Conservation (phyloP, 768 basidiomycete species). For the Auriscalpium microsporum region DNA sequence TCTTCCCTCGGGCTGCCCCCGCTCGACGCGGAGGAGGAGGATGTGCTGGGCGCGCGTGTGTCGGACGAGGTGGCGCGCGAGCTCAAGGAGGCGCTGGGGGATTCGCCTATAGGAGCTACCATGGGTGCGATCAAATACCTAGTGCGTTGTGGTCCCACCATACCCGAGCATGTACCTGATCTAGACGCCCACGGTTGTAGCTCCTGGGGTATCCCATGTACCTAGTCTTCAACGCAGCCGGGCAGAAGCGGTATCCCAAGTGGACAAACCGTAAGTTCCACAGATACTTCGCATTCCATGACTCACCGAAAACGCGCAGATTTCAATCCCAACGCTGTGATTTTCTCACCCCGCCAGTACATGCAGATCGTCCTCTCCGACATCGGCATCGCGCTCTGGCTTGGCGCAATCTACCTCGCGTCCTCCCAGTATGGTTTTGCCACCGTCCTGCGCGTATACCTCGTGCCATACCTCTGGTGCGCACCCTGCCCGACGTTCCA, state of each 20-base stretch:
- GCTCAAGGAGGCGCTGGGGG: constrained; percentile 80
- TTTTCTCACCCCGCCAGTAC: constrained; percentile 78
- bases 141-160: constrained; percentile 28
- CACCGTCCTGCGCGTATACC: constrained; percentile 70
- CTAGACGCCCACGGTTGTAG: constrained; percentile 29
- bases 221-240: constrained; percentile 73
- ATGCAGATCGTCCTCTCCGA: constrained; percentile 77
- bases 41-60: constrained; percentile 54
- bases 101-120: constrained; percentile 74
- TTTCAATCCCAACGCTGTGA: constrained; percentile 67
- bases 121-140: constrained; percentile 48
- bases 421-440: constrained; percentile 56
- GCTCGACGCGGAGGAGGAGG: constrained; percentile 61
- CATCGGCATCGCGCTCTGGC: constrained; percentile 70
- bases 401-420: constrained; percentile 47
- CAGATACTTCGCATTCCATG: neutral
- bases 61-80: constrained; percentile 60
- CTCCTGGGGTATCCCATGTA: constrained; percentile 83
- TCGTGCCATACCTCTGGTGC: constrained; percentile 85
- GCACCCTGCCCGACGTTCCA: constrained; percentile 20
- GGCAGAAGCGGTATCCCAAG: constrained; percentile 72
- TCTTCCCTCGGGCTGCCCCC: constrained; percentile 55
- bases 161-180: too few relatives aligned
- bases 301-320: constrained; percentile 32
- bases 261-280: constrained; percentile 65